Conservation (phyloP, 2,329 filamentous ascomycete genomes). For the Massarina eburnea region DNA sequence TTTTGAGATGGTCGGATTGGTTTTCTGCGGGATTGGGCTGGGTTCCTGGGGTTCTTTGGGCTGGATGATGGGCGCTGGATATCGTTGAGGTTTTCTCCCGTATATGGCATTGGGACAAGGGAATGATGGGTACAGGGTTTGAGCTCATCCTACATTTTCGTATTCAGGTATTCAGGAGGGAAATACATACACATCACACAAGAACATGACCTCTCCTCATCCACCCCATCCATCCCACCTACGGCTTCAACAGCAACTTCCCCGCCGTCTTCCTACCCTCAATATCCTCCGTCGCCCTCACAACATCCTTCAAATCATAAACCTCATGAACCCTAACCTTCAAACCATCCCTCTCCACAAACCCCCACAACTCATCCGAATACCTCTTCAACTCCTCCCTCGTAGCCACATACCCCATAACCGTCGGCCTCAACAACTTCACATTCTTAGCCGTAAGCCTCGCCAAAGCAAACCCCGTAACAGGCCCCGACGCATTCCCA, state of each 20-base stretch:
- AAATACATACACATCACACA: background rate
- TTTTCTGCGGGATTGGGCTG: too few relatives aligned
- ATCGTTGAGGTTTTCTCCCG: too few relatives aligned
- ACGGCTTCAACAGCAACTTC: conserved; percentile 75
- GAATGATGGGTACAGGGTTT: too few relatives aligned
- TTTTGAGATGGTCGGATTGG: too few relatives aligned
- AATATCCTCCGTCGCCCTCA: conserved; percentile 71
- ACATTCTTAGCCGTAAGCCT: conserved; percentile 70
- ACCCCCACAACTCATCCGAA: conserved; percentile 69
- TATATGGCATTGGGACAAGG: too few relatives aligned
- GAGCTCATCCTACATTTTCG: background rate
- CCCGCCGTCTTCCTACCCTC: conserved; percentile 81
- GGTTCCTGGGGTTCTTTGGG: too few relatives aligned
- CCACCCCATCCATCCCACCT: too few relatives aligned
- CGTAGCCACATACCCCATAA: conserved; percentile 65
- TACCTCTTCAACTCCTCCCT: conserved; percentile 71
- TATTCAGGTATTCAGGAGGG: background rate
- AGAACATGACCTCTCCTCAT: background rate
- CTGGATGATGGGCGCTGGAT: too few relatives aligned
- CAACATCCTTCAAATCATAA: conserved; percentile 74
- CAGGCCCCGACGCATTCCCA: conserved; percentile 78
- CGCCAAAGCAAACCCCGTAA: conserved; percentile 61
- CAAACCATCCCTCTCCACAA: conserved; percentile 69
- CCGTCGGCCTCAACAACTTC: conserved; percentile 71
- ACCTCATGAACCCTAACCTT: conserved; percentile 73